Conservation (phyloP, 495 filamentous ascomycete genomes). For the Aeminium ludgeri region DNA sequence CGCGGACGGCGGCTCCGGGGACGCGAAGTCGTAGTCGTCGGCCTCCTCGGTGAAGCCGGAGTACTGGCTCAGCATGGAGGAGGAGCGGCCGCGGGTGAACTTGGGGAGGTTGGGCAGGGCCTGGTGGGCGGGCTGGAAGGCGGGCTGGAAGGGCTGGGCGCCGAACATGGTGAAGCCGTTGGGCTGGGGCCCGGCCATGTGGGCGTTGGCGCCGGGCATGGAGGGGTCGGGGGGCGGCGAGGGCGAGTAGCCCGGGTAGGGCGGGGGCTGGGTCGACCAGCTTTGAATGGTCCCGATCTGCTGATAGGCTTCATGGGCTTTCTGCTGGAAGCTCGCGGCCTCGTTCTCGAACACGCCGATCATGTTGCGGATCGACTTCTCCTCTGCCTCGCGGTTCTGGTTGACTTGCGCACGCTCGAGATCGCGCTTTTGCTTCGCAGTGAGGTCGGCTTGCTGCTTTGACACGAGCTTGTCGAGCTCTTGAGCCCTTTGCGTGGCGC, state of each 20-base stretch:
- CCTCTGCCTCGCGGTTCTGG: slow-evolving; percentile 7
- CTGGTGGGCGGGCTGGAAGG: slow-evolving; percentile 12
- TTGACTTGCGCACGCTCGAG: slow-evolving; percentile 10
- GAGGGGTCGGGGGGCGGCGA: slow-evolving; percentile 23
- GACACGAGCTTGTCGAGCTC: slow-evolving; percentile 64
- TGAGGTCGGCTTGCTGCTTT: slow-evolving; percentile 25
- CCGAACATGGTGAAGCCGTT: slow-evolving; percentile 8
- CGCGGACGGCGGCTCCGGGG: not conserved
- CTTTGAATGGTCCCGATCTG: slow-evolving; percentile 41
- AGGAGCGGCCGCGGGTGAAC: slow-evolving; percentile 33
- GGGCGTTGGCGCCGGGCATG: slow-evolving; percentile 19
- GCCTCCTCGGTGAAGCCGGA: slow-evolving; percentile 44
- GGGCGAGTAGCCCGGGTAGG: slow-evolving; percentile 12
- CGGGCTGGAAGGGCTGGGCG: slow-evolving; percentile 19
- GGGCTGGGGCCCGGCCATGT: slow-evolving; percentile 13
- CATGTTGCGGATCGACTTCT: not conserved
- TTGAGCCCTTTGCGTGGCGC: slow-evolving; percentile 57
- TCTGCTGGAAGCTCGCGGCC: not conserved
- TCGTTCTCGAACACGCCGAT: slow-evolving; percentile 9
- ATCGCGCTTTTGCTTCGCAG: slow-evolving; percentile 11
- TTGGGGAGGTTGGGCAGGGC: slow-evolving; percentile 13
- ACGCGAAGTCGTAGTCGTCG: slow-evolving; percentile 17
- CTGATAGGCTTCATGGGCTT: slow-evolving; percentile 8
- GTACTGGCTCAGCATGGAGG: slow-evolving; percentile 50
- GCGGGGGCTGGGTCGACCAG: slow-evolving; percentile 41